These are phyloP conservation scores for Trichoderma lentiforme DNA, from an alignment of 2,329 filamentous ascomycete species.

Conservation along the genomic window DNA sequence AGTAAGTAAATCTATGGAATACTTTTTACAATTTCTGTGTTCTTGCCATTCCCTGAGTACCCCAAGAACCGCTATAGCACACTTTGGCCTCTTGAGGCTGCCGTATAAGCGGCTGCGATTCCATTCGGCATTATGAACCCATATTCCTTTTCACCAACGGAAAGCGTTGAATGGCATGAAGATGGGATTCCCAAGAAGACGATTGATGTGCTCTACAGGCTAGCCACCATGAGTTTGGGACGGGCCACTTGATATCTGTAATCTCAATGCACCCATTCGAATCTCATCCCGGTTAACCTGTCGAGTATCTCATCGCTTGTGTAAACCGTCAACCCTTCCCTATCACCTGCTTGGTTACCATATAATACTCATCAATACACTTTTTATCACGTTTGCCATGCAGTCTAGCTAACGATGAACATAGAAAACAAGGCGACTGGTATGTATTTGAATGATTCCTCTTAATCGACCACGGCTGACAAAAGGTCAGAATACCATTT, in stretches of 20 bases:
- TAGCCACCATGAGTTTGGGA: not conserved
- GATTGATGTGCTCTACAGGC: not conserved
- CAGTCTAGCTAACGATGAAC: conserved; percentile 28
- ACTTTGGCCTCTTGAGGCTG: not conserved
- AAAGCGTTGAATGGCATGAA: not conserved
- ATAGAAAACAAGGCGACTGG: conserved; percentile 98
- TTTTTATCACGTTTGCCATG: not conserved
- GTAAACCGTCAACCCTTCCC: not conserved
- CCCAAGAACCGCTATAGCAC: not conserved
- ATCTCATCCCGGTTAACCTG: not conserved
- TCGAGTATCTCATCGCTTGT: not conserved
- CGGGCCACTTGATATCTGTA: not conserved
- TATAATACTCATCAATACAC: not conserved
- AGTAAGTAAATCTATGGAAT: conserved; percentile 57
- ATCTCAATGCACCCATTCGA: not conserved
- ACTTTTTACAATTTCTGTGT: not conserved
- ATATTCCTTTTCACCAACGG: not conserved
- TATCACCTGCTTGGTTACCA: not conserved
- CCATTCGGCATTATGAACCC: not conserved
- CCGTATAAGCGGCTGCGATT: not conserved
- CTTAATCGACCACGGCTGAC: conserved; percentile 17
- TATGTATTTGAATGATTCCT: conserved; percentile 45
- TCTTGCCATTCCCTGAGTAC: not conserved
- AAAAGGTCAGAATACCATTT: conserved; percentile 81
- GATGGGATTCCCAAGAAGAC: not conserved